phyloP scores from a whole-genome alignment of 257 asterid genomes.

The Ballota nigra region DNA sequence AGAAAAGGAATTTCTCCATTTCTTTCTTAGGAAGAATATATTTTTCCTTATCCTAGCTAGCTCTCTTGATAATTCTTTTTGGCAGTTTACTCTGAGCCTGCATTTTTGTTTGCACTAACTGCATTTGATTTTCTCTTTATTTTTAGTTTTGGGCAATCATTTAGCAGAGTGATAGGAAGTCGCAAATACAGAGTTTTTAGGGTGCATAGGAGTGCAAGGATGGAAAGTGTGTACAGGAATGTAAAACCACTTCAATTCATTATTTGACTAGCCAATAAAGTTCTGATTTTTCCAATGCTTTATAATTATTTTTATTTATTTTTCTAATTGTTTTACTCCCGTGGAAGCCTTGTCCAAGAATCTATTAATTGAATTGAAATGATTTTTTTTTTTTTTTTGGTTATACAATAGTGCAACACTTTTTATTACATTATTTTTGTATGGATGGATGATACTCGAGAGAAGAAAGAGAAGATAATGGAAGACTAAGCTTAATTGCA shows the following conservation, averaged over 20 bases:
- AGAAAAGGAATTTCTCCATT: constrained; percentile 14
- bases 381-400: no score
- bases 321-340: not conserved
- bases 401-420: no score
- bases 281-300: constrained; percentile 21
- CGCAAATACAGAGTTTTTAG: constrained; percentile 40
- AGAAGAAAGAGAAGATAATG: no score
- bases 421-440: no score
- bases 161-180: constrained; percentile 31
- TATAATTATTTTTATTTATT: not conserved
- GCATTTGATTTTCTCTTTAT: not conserved
- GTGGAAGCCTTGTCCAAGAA: not conserved
- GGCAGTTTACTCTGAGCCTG: constrained; percentile 45
- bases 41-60: constrained; percentile 9
- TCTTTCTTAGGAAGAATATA: constrained; percentile 16
- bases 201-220: constrained; percentile 30
- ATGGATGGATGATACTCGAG: no score
- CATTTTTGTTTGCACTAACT: constrained; percentile 16
- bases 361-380: no score
- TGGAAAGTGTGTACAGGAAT: constrained; percentile 54
- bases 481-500: no score
- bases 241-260: constrained; percentile 37
- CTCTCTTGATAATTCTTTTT: constrained; percentile 39
- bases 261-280: constrained; percentile 47
- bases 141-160: not conserved